Evolutionary conservation across 805 yeast genomes (phyloP).

Genomic region (Wickerhamiella nectarea): DNA sequence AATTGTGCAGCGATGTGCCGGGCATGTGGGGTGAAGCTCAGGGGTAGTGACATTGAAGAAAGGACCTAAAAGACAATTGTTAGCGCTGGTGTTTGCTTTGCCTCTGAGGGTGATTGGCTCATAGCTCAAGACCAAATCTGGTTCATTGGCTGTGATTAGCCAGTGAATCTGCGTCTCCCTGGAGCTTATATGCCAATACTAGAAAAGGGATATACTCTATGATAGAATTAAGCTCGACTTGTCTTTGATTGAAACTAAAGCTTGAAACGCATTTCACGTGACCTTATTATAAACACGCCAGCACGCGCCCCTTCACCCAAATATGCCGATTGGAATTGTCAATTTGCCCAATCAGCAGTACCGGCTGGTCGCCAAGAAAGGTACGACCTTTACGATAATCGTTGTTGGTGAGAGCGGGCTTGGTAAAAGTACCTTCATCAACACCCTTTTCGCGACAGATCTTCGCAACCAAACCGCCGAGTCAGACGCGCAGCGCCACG

Average conservation of each 20-base stretch:
- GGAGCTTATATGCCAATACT: no score
- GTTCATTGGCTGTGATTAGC: no score
- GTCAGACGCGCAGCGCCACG: slow-evolving; percentile 24
- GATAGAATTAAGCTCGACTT: no score
- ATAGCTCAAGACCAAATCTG: no score
- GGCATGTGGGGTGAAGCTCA: not conserved
- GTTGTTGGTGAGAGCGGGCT: slow-evolving; percentile 78
- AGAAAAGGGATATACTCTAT: no score
- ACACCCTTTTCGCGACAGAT: slow-evolving; percentile 56
- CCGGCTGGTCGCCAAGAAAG: slow-evolving; percentile 31
- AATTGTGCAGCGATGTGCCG: no score
- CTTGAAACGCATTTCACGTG: not conserved
- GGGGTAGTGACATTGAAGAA: no score
- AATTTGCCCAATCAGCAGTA: slow-evolving; percentile 26
- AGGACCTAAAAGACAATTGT: no score
- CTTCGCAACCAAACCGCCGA: slow-evolving; percentile 31
- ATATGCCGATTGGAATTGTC: slow-evolving; percentile 21
- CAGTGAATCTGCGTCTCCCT: no score
- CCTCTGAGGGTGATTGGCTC: no score
- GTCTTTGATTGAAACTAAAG: not conserved
- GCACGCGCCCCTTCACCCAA: not conserved
- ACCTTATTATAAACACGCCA: slow-evolving; percentile 7
- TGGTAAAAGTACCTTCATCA: slow-evolving; percentile 52
- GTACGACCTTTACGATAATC: slow-evolving; percentile 68
- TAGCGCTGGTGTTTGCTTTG: no score